Evolutionary conservation across 768 basidiomycete species (phyloP), one percentile per base, ranked within the genome.

Genomic region (Sutorius australiensis): DNA sequence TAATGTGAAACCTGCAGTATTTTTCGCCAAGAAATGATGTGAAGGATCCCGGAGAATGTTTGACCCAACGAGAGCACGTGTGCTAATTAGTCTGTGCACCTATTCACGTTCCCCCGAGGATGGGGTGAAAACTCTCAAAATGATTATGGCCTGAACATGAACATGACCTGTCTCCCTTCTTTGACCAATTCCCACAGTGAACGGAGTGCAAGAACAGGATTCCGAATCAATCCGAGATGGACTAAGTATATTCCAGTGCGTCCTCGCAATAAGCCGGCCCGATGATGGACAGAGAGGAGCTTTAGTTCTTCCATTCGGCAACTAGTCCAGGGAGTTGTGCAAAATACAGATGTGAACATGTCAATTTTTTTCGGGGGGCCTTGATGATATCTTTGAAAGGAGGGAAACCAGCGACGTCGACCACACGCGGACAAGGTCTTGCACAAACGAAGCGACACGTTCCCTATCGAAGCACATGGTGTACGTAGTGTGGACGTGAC

Each of bases 111-210:
- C 32, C 7, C 12, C 13, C 7, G 2, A 11, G 12, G 12, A 32
- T 32, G 2, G 3, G 10, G 7, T 32, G 32, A 10, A 32, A 32
- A 32, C 10, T 11, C 6, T 34, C 14, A 14, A 3, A 34, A 33
- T 4, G 12, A 14, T 34, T 14, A 12, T 13, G 12, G n/a, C n/a
- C n/a, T 33, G 32, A 6, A 6, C n/a, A 6, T 30, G 34, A 57
- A 57, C 11, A 21, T 34, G 28, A 51, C 30, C 14, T n/a, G 32
- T 2, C 16, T 34, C 12, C 50, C 50, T 11, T 53, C 51, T 36
- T 56, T 42, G 13, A 44, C 28, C 46, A 56, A 51, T 17, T 41
- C 46, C n/a, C 45, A 58, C 31, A 9, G 59, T 40, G 14, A 50
- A 44, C 0, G 53, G 53, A 21, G 57, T 38, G 19, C 6, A 60